Conservation (phyloP, 2,329 filamentous ascomycete genomes). For the Trichoderma afroharzianum region DNA sequence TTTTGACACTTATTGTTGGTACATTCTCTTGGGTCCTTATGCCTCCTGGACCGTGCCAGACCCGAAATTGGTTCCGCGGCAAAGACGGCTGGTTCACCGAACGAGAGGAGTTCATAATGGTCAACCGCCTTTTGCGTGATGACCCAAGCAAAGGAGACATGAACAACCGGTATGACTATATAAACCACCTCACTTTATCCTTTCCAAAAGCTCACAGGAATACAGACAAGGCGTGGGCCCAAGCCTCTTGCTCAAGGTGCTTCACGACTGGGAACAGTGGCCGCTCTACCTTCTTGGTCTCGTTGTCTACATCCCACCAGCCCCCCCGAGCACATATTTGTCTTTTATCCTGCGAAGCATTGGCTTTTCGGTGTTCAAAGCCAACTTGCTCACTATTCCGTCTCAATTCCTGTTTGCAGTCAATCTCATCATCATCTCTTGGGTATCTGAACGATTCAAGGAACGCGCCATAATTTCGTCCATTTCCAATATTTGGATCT, state of each 20-base stretch:
- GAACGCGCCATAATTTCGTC: conserved; percentile 39
- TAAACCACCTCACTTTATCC: accelerated
- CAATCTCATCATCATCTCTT: conserved; percentile 44
- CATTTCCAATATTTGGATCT: conserved; percentile 49
- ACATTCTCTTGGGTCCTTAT: conserved; percentile 44
- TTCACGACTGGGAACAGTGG: conserved; percentile 54
- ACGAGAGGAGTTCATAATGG: conserved; percentile 52
- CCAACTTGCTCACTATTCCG: conserved; percentile 51
- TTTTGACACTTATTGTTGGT: conserved; percentile 40
- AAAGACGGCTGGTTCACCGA: conserved; percentile 55
- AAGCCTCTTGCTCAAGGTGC: conserved; percentile 46
- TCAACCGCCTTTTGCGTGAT: conserved; percentile 55
- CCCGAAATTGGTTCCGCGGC: conserved; percentile 54
- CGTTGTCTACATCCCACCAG: conserved; percentile 44
- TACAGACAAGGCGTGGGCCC: conserved; percentile 44
- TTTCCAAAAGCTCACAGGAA: background rate
- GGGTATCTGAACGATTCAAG: conserved; percentile 42
- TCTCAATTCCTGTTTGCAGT: conserved; percentile 38
- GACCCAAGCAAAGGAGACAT: conserved; percentile 52
- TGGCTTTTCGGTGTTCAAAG: conserved; percentile 50
- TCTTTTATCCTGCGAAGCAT: conserved; percentile 50
- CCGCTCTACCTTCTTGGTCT: conserved; percentile 51
- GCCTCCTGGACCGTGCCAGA: conserved; percentile 46
- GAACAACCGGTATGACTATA: conserved; percentile 45
- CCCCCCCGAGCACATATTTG: conserved; percentile 47